Evolutionary conservation across 2,329 filamentous ascomycete species (phyloP).

Genomic region (Trichoderma citrinoviride): DNA sequence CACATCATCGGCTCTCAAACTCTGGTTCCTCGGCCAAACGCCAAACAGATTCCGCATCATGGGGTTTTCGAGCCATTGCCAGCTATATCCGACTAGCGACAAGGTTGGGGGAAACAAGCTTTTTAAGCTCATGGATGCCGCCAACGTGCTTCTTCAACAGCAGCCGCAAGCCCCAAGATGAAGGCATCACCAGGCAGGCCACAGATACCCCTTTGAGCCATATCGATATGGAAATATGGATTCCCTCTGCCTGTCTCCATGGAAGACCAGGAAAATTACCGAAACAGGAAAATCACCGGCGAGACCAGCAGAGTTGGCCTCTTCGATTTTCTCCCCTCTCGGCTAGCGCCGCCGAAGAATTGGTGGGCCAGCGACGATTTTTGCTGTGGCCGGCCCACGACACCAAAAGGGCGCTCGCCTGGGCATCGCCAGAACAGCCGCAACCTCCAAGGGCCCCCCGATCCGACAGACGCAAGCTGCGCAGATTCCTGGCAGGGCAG

Average conservation of each 20-base stretch:
- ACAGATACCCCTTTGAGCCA: neutral
- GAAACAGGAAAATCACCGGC: neutral
- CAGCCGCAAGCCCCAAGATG: neutral
- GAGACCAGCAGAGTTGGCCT: neutral
- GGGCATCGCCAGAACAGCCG: slow-evolving; percentile 17
- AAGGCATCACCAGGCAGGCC: neutral
- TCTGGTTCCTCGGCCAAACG: too few relatives aligned
- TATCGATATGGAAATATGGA: neutral
- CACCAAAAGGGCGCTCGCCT: slow-evolving; percentile 2
- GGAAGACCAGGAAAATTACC: neutral
- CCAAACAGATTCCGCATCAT: too few relatives aligned
- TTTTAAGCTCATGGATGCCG: too few relatives aligned
- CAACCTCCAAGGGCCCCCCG: neutral
- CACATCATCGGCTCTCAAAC: too few relatives aligned
- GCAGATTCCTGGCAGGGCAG: slow-evolving; percentile 16
- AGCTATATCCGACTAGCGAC: too few relatives aligned
- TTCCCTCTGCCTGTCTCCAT: too few relatives aligned
- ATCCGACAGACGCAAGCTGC: neutral
- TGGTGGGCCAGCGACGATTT: neutral
- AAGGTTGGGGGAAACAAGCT: too few relatives aligned
- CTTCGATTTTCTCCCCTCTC: neutral
- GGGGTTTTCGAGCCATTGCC: too few relatives aligned
- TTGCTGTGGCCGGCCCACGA: slow-evolving; percentile 13
- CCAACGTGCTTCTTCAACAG: too few relatives aligned
- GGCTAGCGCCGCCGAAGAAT: slow-evolving; percentile 12